These are phyloP conservation scores for Trametes villosa DNA, from an alignment of 768 basidiomycete genomes.

Conservation along the genomic window DNA sequence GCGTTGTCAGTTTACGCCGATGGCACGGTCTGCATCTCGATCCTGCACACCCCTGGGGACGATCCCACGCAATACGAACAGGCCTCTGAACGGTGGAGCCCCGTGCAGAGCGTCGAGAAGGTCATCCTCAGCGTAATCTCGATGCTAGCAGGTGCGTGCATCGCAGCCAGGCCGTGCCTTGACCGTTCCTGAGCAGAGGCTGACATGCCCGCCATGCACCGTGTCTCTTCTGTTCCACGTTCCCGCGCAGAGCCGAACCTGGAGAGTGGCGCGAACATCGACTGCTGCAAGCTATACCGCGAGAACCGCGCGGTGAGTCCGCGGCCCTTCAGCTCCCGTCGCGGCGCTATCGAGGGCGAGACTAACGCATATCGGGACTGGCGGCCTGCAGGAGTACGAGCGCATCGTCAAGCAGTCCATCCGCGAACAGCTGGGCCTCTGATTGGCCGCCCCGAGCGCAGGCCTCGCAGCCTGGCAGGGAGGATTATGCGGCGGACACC, in stretches of 20 bases:
- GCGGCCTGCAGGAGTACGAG: constrained; percentile 73
- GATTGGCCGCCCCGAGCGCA: constrained; percentile 23
- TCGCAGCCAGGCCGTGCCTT: neutral
- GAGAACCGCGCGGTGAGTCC: constrained; percentile 68
- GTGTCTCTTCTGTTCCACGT: neutral
- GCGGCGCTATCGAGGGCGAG: neutral
- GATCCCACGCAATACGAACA: constrained; percentile 94
- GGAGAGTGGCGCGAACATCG: constrained; percentile 96
- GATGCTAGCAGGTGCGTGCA: constrained; percentile 85
- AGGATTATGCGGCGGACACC: constrained; percentile 1
- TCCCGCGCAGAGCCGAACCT: constrained; percentile 82
- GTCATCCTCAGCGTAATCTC: constrained; percentile 95
- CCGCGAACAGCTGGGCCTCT: constrained; percentile 83
- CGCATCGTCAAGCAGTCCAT: constrained; percentile 82
- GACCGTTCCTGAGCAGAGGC: neutral
- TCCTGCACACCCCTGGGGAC: constrained; percentile 92
- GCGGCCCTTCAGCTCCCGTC: neutral
- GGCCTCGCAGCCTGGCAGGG: neutral
- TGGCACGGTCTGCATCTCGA: constrained; percentile 97
- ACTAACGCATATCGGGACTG: constrained; percentile 3
- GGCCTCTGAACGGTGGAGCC: constrained; percentile 96
- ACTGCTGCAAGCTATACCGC: constrained; percentile 95
- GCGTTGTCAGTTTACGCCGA: constrained; percentile 80
- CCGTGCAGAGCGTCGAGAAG: constrained; percentile 98
- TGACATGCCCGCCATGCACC: neutral